Evolutionary conservation across 805 yeast species (phyloP).

Genomic region (Metschnikowia lachancei): DNA sequence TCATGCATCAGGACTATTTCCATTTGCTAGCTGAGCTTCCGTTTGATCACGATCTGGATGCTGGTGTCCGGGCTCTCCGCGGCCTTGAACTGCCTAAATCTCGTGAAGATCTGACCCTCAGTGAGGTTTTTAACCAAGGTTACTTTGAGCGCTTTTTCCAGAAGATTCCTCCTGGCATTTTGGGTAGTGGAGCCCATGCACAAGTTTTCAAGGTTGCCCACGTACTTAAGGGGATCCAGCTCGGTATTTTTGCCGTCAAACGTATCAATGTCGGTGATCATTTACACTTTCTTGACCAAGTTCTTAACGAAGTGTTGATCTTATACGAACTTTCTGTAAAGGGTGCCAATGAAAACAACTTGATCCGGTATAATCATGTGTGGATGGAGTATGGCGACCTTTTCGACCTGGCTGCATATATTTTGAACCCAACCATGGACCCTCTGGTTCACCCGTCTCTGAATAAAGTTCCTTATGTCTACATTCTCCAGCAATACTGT

Average conservation of each 20-base stretch:
- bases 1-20: constrained; percentile 39
- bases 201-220: constrained; percentile 83
- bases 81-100: not conserved
- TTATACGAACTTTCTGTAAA: constrained; percentile 50
- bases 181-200: constrained; percentile 86
- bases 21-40: constrained; percentile 33
- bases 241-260: constrained; percentile 82
- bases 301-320: constrained; percentile 74
- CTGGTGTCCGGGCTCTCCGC: constrained; percentile 2
- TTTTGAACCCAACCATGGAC: constrained; percentile 16
- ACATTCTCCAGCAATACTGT: constrained; percentile 82
- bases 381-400: constrained; percentile 75
- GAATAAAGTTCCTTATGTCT: constrained; percentile 61
- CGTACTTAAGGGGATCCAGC: constrained; percentile 60
- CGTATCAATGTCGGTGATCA: constrained; percentile 82
- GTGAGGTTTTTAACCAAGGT: constrained; percentile 68
- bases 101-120: not conserved
- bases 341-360: constrained; percentile 49
- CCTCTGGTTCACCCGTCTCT: not conserved
- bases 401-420: constrained; percentile 42
- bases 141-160: constrained; percentile 73
- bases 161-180: constrained; percentile 45
- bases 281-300: constrained; percentile 62
- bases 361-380: constrained; percentile 85
- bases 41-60: constrained; percentile 3